These are phyloP conservation scores for Fusarium sp. DNA, from an alignment of 2,329 filamentous ascomycete species.

Conservation along the genomic window DNA sequence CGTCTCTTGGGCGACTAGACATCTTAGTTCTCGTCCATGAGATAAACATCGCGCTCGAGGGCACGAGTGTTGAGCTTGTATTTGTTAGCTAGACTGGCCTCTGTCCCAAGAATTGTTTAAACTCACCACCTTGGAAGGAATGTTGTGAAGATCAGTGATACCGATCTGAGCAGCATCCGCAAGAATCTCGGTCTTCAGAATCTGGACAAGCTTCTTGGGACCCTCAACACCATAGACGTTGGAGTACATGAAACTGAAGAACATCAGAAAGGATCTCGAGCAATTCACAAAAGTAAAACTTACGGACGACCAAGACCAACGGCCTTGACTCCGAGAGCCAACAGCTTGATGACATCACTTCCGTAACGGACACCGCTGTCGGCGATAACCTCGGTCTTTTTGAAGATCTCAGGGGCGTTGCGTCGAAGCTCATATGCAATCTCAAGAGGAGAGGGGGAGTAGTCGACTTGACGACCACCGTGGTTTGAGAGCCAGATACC, in stretches of 20 bases:
- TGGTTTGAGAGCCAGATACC: conserved; percentile 54
- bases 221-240: conserved; percentile 60
- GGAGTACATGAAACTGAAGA: conserved; percentile 55
- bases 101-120: accelerated
- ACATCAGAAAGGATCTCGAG: background rate
- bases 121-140: conserved; percentile 37
- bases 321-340: conserved; percentile 52
- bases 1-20: accelerated
- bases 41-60: conserved; percentile 40
- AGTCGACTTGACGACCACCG: conserved; percentile 53
- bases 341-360: conserved; percentile 51
- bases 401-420: conserved; percentile 50
- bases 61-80: conserved; percentile 39
- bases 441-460: conserved; percentile 40
- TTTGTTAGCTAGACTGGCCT: background rate
- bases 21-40: conserved; percentile 29
- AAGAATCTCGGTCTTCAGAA: conserved; percentile 58
- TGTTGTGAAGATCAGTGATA: conserved; percentile 40
- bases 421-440: conserved; percentile 46
- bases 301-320: conserved; percentile 54
- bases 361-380: conserved; percentile 53
- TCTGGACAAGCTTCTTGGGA: conserved; percentile 55
- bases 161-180: conserved; percentile 49
- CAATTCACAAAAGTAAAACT: background rate
- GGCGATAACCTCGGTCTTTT: conserved; percentile 49